phyloP scores from a whole-genome alignment of 495 filamentous ascomycete species.

The Astrothelium macrocarpum region DNA sequence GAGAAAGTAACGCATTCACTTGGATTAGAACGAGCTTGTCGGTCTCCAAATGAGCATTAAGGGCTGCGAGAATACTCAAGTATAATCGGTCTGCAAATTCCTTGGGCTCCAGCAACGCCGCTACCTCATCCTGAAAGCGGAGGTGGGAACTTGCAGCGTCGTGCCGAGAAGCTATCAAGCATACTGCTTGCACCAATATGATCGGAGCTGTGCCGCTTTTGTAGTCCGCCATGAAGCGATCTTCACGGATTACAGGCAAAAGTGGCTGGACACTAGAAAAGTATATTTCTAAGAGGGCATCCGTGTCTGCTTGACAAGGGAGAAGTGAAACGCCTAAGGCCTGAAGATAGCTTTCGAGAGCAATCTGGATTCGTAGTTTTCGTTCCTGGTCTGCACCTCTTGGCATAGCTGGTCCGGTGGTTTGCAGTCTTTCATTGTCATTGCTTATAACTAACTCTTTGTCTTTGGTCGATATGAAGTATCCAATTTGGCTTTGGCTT shows the following conservation, averaged over 20 bases:
- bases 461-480: constrained; percentile 17
- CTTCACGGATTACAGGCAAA: constrained; percentile 27
- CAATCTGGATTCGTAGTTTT: constrained; percentile 12
- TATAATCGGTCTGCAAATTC: constrained; percentile 30
- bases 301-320: constrained; percentile 15
- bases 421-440: background rate
- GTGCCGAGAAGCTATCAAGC: constrained; percentile 31
- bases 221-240: constrained; percentile 21
- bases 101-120: constrained; percentile 19
- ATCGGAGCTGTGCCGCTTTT: constrained; percentile 18
- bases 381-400: constrained; percentile 7
- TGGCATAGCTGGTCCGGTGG: background rate
- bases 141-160: constrained; percentile 23
- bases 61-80: constrained; percentile 22
- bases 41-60: constrained; percentile 25
- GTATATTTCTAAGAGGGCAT: constrained; percentile 29
- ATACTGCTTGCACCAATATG: constrained; percentile 29
- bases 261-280: constrained; percentile 30
- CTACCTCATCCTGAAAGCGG: constrained; percentile 16
- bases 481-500: constrained; percentile 16
- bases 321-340: constrained; percentile 21
- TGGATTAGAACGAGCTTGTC: constrained; percentile 33
- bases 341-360: constrained; percentile 22
- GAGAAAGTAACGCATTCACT: constrained; percentile 33
- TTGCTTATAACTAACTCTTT: constrained; percentile 10